These are phyloP conservation scores for Mesotaenium endlicherianum DNA, from an alignment of 139 green algal species.

Conservation along the genomic window DNA sequence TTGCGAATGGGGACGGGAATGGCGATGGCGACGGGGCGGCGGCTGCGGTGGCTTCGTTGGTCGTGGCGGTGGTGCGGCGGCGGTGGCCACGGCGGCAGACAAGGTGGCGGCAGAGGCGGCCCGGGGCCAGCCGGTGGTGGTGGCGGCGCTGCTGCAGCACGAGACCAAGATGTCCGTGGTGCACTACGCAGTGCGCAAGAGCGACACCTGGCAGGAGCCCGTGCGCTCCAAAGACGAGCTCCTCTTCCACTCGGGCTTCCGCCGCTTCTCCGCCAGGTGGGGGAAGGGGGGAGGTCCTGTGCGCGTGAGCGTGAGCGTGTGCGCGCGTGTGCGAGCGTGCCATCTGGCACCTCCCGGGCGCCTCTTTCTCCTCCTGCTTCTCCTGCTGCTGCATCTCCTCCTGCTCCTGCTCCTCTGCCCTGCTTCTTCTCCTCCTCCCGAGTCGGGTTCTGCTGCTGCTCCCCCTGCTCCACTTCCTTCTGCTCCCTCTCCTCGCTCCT, in stretches of 20 bases:
- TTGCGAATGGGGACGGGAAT: too few relatives aligned
- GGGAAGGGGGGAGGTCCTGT: too few relatives aligned
- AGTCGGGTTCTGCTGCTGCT: too few relatives aligned
- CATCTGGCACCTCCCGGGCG: background rate
- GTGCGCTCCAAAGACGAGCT: slow-evolving; percentile 79
- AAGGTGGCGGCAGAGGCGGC: background rate
- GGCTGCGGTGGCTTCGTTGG: background rate
- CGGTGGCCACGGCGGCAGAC: background rate
- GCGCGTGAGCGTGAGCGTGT: too few relatives aligned
- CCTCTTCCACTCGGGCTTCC: slow-evolving; percentile 72
- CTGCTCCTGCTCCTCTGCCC: too few relatives aligned
- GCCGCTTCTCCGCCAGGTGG: slow-evolving; percentile 19
- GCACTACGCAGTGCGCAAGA: slow-evolving; percentile 79
- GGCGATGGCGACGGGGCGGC: too few relatives aligned
- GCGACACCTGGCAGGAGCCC: slow-evolving; percentile 53
- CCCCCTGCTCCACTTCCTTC: too few relatives aligned
- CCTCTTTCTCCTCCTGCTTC: too few relatives aligned
- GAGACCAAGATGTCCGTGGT: slow-evolving; percentile 86
- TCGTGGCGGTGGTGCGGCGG: background rate
- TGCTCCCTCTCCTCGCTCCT: too few relatives aligned
- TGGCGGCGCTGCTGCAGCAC: slow-evolving; percentile 83
- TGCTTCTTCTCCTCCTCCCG: too few relatives aligned
- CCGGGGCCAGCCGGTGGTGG: slow-evolving; percentile 57
- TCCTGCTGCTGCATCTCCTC: too few relatives aligned
- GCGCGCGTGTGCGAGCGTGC: too few relatives aligned